phyloP scores from a whole-genome alignment of 1,284 basidiomycete genomes.

The Xanthoconium separans region DNA sequence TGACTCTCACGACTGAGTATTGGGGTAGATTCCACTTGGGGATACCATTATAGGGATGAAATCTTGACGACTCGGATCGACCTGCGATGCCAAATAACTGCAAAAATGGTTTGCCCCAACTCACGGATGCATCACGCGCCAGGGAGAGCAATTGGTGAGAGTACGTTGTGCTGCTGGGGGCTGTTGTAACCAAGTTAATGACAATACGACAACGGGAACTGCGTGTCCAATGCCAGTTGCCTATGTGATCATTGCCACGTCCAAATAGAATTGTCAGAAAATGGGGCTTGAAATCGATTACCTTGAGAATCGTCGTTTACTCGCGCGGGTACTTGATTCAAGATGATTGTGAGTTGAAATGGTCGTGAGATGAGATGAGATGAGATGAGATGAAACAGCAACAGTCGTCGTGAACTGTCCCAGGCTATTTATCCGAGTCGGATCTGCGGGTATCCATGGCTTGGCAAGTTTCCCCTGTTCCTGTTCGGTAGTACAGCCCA shows the following conservation, averaged over 20 bases:
- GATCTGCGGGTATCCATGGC: conserved; percentile 8
- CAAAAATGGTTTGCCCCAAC: neutral
- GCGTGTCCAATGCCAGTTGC: no score
- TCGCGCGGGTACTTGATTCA: neutral
- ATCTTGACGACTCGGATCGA: no score
- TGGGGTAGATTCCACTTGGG: conserved; percentile 19
- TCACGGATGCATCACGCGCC: no score
- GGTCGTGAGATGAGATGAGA: neutral
- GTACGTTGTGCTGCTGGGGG: neutral
- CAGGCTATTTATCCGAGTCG: neutral
- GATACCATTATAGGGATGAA: conserved; percentile 15
- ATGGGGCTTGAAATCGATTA: no score
- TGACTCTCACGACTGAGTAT: neutral
- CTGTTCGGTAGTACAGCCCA: conserved; percentile 13
- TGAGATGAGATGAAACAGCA: no score
- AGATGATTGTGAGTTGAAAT: neutral
- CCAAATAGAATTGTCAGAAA: no score
- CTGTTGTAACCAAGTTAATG: neutral
- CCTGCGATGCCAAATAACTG: no score
- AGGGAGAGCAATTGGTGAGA: neutral
- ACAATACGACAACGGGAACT: neutral
- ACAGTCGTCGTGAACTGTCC: no score
- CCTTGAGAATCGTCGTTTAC: no score
- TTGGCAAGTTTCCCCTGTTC: neutral
- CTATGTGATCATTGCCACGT: no score